Percentiles rank a stretch among this genome's conserved stretches.
phyloP scores from a whole-genome alignment of 306 rosid species.

The Vigna radiata region DNA sequence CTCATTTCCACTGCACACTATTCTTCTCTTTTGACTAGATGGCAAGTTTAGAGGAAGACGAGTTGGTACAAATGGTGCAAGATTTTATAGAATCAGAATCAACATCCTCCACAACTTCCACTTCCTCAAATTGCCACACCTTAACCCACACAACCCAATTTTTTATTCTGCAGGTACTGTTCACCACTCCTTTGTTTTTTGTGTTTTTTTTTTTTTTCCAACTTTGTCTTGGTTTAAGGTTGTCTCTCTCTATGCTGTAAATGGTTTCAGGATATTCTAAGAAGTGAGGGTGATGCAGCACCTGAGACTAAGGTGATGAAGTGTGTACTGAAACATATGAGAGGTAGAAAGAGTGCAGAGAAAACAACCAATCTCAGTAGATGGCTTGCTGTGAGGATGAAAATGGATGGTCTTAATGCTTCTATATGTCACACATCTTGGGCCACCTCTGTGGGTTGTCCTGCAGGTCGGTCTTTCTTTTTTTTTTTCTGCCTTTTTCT shows the following conservation, averaged over 20 bases:
- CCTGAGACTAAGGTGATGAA: conserved; percentile 56
- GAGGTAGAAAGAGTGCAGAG: conserved; percentile 42
- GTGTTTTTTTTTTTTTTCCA: background rate
- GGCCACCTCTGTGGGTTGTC: conserved; percentile 68
- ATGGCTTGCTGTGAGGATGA: conserved; percentile 61
- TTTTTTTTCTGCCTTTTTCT: background rate
- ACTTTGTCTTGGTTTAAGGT: background rate
- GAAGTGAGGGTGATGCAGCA: conserved; percentile 45
- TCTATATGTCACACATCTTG: conserved; percentile 74
- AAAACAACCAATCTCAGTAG: conserved; percentile 51
- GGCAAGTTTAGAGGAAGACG: conserved; percentile 75
- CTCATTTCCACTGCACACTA: conserved; percentile 1
- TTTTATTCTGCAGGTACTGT: conserved; percentile 59
- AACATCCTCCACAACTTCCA: conserved; percentile 39
- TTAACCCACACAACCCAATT: conserved; percentile 46
- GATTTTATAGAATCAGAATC: conserved; percentile 78
- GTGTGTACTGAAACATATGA: conserved; percentile 56
- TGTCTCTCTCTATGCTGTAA: conserved; percentile 24
- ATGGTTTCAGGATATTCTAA: conserved; percentile 58
- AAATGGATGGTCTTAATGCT: conserved; percentile 64
- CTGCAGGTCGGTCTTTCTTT: conserved; percentile 59
- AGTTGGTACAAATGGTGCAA: conserved; percentile 64
- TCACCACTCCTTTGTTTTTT: background rate
- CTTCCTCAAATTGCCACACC: conserved; percentile 51
- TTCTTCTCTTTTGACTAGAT: conserved; percentile 44